Percentiles rank a stretch among this genome's conserved stretches.
These are phyloP conservation scores for Phytophthora hybrid DNA, from an alignment of 352 stramenopile species.

Conservation along the genomic window DNA sequence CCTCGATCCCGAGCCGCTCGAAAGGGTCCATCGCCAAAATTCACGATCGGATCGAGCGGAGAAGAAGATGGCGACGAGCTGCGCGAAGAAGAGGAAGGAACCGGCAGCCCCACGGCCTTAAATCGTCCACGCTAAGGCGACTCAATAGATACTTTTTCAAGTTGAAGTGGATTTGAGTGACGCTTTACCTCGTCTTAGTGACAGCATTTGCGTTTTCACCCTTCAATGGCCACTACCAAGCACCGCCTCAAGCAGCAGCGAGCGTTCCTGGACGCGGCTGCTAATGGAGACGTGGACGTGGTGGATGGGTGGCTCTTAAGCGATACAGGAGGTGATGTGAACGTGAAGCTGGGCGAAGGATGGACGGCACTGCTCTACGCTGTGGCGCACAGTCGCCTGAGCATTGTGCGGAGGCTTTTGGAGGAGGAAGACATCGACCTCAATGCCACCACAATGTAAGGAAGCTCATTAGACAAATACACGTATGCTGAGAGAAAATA, in stretches of 20 bases:
- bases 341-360: constrained; percentile 61
- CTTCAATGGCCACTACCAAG: neutral
- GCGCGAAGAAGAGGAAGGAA: constrained; percentile 23
- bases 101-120: constrained; percentile 1
- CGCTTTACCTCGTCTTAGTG: constrained; percentile 5
- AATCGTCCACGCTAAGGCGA: neutral
- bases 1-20: constrained; percentile 39
- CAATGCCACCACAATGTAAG: constrained; percentile 69
- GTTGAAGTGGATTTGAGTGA: neutral
- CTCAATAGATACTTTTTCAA: neutral
- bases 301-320: constrained; percentile 54
- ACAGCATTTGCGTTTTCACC: neutral
- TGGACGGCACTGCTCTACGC: constrained; percentile 82
- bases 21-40: constrained; percentile 43
- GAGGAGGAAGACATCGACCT: constrained; percentile 47
- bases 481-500: neutral
- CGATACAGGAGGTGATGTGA: constrained; percentile 48
- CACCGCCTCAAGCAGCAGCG: constrained; percentile 15
- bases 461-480: neutral
- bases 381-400: constrained; percentile 56
- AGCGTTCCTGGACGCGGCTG: constrained; percentile 63
- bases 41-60: constrained; percentile 55
- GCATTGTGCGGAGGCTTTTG: constrained; percentile 54
- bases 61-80: constrained; percentile 49
- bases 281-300: constrained; percentile 41